Evolutionary conservation across 2,329 filamentous ascomycete species (phyloP).

Genomic region (Epichloe amarillans): DNA sequence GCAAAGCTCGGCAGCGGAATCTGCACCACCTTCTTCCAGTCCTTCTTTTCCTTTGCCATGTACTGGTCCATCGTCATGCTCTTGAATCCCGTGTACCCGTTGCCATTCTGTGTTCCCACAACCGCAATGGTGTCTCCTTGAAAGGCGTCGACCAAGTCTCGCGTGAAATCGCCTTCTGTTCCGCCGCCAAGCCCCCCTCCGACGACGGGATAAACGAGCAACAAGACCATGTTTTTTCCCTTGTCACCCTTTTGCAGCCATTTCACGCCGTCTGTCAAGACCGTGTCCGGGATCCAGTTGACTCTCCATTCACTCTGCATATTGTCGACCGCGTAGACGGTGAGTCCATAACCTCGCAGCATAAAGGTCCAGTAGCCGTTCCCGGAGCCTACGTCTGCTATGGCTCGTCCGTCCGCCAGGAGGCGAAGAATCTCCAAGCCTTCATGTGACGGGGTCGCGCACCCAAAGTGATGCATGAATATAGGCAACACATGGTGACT

Average conservation of each 20-base stretch:
- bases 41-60: slow-evolving; percentile 42
- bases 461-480: slow-evolving; percentile 70
- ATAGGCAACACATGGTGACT: slow-evolving; percentile 59
- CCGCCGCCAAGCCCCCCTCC: slow-evolving; percentile 49
- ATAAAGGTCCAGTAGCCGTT: slow-evolving; percentile 67
- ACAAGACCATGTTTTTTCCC: slow-evolving; percentile 43
- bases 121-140: slow-evolving; percentile 52
- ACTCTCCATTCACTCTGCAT: slow-evolving; percentile 55
- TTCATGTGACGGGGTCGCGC: slow-evolving; percentile 55
- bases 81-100: slow-evolving; percentile 60
- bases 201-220: slow-evolving; percentile 63
- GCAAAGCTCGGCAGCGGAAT: slow-evolving; percentile 61
- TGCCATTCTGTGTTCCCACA: slow-evolving; percentile 60
- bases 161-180: slow-evolving; percentile 48
- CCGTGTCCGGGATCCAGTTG: slow-evolving; percentile 54
- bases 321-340: slow-evolving; percentile 51
- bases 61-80: slow-evolving; percentile 52
- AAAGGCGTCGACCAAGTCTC: slow-evolving; percentile 46
- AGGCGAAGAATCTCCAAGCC: slow-evolving; percentile 45
- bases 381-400: slow-evolving; percentile 57
- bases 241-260: slow-evolving; percentile 39
- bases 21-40: slow-evolving; percentile 48
- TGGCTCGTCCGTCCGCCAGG: slow-evolving; percentile 36
- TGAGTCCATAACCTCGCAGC: slow-evolving; percentile 45
- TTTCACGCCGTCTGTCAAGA: slow-evolving; percentile 43